phyloP scores from a whole-genome alignment of 768 basidiomycete species.

The Russula foetens region DNA sequence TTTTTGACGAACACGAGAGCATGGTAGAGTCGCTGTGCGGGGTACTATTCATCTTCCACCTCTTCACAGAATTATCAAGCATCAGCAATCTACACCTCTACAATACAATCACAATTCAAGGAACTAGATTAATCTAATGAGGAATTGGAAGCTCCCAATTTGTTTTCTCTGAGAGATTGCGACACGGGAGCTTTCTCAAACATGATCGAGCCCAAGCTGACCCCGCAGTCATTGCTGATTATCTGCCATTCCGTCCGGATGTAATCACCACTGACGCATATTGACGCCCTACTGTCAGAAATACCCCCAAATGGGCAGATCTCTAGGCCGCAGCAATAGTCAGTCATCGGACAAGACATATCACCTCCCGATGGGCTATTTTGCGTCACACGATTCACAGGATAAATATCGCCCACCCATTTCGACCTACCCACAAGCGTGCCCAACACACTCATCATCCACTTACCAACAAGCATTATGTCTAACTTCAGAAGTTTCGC shows the following conservation, averaged over 20 bases:
- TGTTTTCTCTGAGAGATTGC: no score
- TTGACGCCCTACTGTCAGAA: no score
- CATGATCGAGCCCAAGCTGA: neutral
- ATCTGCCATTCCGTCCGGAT: neutral
- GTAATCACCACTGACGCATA: neutral
- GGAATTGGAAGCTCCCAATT: no score
- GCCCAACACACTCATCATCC: neutral
- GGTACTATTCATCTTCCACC: no score
- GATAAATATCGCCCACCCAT: conserved; percentile 3
- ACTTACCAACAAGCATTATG: neutral
- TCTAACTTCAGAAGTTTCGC: conserved; percentile 15
- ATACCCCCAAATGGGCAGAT: neutral
- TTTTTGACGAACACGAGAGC: conserved; percentile 21
- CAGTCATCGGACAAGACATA: neutral
- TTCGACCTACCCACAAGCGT: neutral
- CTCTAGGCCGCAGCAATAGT: neutral
- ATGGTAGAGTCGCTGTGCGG: neutral
- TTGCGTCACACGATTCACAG: neutral
- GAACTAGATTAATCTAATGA: no score
- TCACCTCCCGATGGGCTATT: neutral
- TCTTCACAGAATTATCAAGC: no score
- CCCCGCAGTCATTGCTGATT: neutral
- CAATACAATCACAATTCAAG: no score
- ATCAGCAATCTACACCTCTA: no score
- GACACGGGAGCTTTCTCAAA: no score